Conservation (phyloP, 2,329 filamentous ascomycete genomes). For the Fusarium napiforme region DNA sequence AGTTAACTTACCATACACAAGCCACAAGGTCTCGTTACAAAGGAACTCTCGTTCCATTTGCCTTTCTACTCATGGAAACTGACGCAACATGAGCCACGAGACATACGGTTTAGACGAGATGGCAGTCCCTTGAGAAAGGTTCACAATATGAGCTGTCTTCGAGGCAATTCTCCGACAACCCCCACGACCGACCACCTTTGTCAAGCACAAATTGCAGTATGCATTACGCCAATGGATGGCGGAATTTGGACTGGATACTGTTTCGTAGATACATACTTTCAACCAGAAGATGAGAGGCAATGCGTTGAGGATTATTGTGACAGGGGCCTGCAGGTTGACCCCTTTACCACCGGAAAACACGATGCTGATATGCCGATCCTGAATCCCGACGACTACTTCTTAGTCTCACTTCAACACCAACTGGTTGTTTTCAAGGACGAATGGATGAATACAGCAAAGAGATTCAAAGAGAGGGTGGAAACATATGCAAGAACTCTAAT, state of each 20-base stretch:
- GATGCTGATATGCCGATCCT: accelerated
- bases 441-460: background rate
- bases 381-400: background rate
- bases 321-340: accelerated
- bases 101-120: accelerated
- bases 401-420: background rate
- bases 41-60: background rate
- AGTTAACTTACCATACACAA: background rate
- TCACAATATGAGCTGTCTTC: background rate
- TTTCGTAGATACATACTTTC: slow-evolving; percentile 14
- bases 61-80: background rate
- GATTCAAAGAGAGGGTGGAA: background rate
- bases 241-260: slow-evolving; percentile 8
- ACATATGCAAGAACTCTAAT: background rate
- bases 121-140: background rate
- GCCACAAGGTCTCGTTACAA: accelerated
- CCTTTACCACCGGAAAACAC: background rate
- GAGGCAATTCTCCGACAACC: accelerated
- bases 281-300: background rate
- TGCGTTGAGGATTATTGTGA: background rate
- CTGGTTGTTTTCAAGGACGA: background rate
- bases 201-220: slow-evolving; percentile 15
- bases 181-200: background rate
- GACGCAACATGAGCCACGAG: accelerated
- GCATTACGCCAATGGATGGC: background rate